These are phyloP conservation scores for Pistacia vera DNA, from an alignment of 345 rosid species.

Conservation along the genomic window DNA sequence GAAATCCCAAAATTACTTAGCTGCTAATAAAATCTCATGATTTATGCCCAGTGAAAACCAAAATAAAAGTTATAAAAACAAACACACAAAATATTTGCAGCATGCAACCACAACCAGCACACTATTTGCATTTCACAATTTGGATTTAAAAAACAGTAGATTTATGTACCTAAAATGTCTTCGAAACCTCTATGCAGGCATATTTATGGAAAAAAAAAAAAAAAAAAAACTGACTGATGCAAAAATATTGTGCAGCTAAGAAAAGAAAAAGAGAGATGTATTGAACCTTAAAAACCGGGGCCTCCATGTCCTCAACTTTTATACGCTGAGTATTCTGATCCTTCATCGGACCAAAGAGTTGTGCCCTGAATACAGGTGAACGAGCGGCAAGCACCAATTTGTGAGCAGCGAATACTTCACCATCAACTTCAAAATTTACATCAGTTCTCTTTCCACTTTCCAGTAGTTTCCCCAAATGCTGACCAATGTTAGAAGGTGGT, in stretches of 20 bases:
- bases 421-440: conserved; percentile 59
- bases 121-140: background rate
- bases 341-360: conserved; percentile 64
- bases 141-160: background rate
- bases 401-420: conserved; percentile 53
- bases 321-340: conserved; percentile 51
- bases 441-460: conserved; percentile 52
- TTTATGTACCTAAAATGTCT: background rate
- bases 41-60: background rate
- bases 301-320: conserved; percentile 55
- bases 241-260: background rate
- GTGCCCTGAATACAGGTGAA: conserved; percentile 63
- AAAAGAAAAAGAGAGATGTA: background rate
- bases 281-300: conserved; percentile 55
- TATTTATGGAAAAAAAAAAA: background rate
- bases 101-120: background rate
- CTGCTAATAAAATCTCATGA: background rate
- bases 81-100: background rate
- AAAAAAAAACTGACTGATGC: background rate
- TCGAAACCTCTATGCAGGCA: background rate
- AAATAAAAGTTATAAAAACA: background rate
- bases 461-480: conserved; percentile 46
- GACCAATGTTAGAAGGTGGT: conserved; percentile 48
- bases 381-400: conserved; percentile 60
- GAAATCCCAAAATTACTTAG: background rate